Conservation (phyloP, 2,329 filamentous ascomycete species). For the Penicillium sp. region DNA sequence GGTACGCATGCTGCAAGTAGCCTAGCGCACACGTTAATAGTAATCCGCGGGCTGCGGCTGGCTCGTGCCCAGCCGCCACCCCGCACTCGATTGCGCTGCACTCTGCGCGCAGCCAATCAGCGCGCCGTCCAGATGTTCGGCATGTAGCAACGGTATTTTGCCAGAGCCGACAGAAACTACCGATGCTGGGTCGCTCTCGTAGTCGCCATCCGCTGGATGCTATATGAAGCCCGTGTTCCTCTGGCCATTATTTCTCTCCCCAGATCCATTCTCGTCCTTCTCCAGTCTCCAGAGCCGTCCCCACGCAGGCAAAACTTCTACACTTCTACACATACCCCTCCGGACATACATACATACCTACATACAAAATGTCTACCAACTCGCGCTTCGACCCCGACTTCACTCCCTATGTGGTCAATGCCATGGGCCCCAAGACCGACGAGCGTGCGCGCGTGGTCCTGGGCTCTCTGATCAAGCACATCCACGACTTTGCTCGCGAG, state of each 20-base stretch:
- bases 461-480: slow-evolving; percentile 61
- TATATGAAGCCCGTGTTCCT: neutral
- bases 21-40: neutral
- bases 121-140: neutral
- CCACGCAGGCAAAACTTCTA: too few species aligned
- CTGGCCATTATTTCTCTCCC: neutral
- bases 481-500: slow-evolving; percentile 76
- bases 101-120: neutral
- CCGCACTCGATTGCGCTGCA: neutral
- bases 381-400: slow-evolving; percentile 69
- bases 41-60: neutral
- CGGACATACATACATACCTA: too few species aligned
- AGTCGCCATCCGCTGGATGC: neutral
- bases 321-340: neutral
- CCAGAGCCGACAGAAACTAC: slow-evolving; percentile 3
- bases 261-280: neutral
- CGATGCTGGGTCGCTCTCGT: neutral
- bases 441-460: slow-evolving; percentile 63
- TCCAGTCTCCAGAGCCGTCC: neutral
- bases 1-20: neutral
- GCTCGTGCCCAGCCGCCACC: neutral
- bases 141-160: slow-evolving; percentile 9
- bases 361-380: slow-evolving; percentile 9
- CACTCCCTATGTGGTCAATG: slow-evolving; percentile 67
- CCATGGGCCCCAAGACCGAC: slow-evolving; percentile 66